Evolutionary conservation across 2,329 filamentous ascomycete species (phyloP), one percentile per base, ranked within the genome.

Genomic region (Exophiala xenobiotica): DNA sequence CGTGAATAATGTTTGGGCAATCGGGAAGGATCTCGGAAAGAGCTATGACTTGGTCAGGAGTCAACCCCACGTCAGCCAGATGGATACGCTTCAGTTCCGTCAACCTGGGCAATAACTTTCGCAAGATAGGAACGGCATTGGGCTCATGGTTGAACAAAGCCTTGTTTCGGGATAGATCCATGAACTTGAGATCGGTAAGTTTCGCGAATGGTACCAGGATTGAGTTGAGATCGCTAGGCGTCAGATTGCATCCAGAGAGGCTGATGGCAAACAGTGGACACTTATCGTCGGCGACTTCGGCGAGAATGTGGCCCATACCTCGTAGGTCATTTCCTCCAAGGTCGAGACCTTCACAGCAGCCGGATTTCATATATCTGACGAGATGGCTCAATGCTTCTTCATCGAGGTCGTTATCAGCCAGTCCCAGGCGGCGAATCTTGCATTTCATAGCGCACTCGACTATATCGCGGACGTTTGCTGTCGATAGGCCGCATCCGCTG

Each of bases 1-100:
- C 77, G 70, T 97, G 92, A 6, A 90, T 90, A 26, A 99, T 77
- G 35, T 80, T 82, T 33, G 80, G 82, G 44, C 87, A 84, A 67
- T 99, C 93, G 0, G 93, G 90, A 5, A 97, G 73, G 26, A 97
- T 83, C 67, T 99, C 93, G 2, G 91, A 88, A 11, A 97, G 75
- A 5, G 90, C 88, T 65, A 97, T 97, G 6, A 86, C 88, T 70
- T 97, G 90, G 63, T 93, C 89, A 0, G 92, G 79, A 2, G 83
- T 86, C 74, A 99, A 81, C 33, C 85, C 83, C 18, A 95, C 90
- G 69, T 96, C 88, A 16, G 84, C 81, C 3, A 99, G 78, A 67
- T 97, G 91, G 53, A 99, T 82, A 12, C 93, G 83, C 67, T 91
- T 95, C 23, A 99, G 69, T 3, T 78, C 75, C 23, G 79, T 74